Evolutionary conservation across 2,329 filamentous ascomycete species (phyloP), one percentile per base, ranked within the genome.

Genomic region (Hyphodiscus sp.): DNA sequence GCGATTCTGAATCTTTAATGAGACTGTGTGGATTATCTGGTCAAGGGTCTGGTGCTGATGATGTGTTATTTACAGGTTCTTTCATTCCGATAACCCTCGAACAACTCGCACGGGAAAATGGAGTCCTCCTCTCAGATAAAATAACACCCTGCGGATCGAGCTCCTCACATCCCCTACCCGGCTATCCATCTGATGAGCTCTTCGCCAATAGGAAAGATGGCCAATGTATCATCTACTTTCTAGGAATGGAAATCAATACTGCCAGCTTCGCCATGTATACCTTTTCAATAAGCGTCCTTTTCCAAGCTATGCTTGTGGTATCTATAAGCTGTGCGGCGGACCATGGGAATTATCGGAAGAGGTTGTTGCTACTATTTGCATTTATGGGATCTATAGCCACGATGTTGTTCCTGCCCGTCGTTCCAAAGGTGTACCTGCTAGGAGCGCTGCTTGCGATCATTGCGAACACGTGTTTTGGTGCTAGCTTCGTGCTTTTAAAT

Each of bases 201-300:
- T 26, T 23, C n/a, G 8, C n/a, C 26, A 46, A 60, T 50, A 44
- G 60, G 62, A 63, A 69, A 61, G 59, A 76, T 61, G 78, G 77
- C 47, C 89, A 95, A 68, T 99, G 94, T 67, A 76, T 97, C 55
- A 83, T 97, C 55, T 82, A 86, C 59, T 76, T 97, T 5, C 74
- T 95, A 20, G 92, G 92, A 6, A 70, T 87, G 55, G 86, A 95
- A 65, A 86, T 99, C 73, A 97, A 96, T 70, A 96, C 92, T 1
- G 91, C 92, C 38, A 95, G 89, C 70, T 96, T 96, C 70, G 91
- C 91, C 67, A 95, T 97, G 89, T 97, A 97, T 72, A 96, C 91
- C 1, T 99, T 99, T 71, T 95, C 91, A 54, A 76, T 95, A 65
- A 95, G 89, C 68, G 94, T 99, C 1, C 71, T 96, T 19, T 70